These are phyloP conservation scores for Cercis canadensis DNA, from an alignment of 306 rosid genomes.

Conservation along the genomic window DNA sequence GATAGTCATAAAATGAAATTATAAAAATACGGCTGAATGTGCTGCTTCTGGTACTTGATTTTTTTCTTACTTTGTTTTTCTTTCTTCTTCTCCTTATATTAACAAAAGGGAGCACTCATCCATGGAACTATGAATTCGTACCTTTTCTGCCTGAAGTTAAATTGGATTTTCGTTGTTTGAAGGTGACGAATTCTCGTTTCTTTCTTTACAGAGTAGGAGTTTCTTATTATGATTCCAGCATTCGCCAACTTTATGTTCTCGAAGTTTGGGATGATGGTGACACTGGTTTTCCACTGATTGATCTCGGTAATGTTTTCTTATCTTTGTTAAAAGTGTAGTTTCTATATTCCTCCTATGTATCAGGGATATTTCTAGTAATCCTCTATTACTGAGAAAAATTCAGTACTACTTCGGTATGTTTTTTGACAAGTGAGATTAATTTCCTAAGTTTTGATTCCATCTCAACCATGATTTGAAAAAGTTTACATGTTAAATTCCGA, in stretches of 20 bases:
- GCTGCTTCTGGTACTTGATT: constrained; percentile 21
- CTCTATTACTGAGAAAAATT: too few species aligned
- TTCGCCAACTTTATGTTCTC: constrained; percentile 87
- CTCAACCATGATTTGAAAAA: too few species aligned
- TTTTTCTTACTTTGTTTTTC: constrained; percentile 15
- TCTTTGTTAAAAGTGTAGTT: constrained; percentile 35
- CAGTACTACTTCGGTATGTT: too few species aligned
- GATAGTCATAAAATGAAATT: constrained; percentile 9
- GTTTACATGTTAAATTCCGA: too few species aligned
- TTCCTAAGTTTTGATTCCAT: too few species aligned
- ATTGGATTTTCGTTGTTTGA: background rate
- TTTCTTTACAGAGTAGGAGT: constrained; percentile 78
- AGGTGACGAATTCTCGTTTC: constrained; percentile 33
- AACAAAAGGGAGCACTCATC: background rate
- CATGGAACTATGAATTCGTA: background rate
- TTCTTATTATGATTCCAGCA: constrained; percentile 85
- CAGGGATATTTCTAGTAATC: too few species aligned
- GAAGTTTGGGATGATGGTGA: constrained; percentile 96
- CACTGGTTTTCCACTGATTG: constrained; percentile 79
- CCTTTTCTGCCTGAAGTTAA: constrained; percentile 18
- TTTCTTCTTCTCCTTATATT: background rate
- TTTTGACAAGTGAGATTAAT: too few species aligned
- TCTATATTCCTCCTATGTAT: constrained; percentile 28
- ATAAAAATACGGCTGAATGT: constrained; percentile 22
- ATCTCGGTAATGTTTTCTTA: constrained; percentile 68